A percentile compares a stretch with the other conserved stretches of the same genome.
Evolutionary conservation across 2,329 filamentous ascomycete genomes (phyloP).

Genomic region (Penicillium sp.): DNA sequence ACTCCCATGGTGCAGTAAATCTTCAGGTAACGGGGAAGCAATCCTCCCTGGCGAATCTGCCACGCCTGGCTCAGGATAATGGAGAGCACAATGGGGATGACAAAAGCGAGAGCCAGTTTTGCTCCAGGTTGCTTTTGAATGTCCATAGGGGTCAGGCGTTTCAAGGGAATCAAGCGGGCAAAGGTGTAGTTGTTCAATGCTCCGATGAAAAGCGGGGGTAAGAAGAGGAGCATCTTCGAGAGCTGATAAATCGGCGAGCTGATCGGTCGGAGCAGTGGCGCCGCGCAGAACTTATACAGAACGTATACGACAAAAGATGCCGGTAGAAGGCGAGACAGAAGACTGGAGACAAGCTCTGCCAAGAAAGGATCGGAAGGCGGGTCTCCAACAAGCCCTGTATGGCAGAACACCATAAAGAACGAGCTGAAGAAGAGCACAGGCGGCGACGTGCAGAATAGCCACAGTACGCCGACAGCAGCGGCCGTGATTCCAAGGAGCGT

Average conservation of each 20-base stretch:
- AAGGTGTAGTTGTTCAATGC: slow-evolving; percentile 94
- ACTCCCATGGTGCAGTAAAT: slow-evolving; percentile 71
- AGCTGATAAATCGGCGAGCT: slow-evolving; percentile 65
- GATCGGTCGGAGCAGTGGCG: slow-evolving; percentile 69
- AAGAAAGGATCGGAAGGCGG: slow-evolving; percentile 71
- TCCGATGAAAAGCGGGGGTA: slow-evolving; percentile 88
- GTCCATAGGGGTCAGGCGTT: slow-evolving; percentile 87
- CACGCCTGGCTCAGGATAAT: slow-evolving; percentile 78
- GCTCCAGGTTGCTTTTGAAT: slow-evolving; percentile 87
- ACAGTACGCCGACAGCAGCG: slow-evolving; percentile 74
- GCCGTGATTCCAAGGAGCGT: slow-evolving; percentile 78
- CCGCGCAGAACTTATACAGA: slow-evolving; percentile 80
- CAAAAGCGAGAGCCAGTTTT: slow-evolving; percentile 74
- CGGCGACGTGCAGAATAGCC: slow-evolving; percentile 78
- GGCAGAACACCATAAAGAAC: slow-evolving; percentile 83
- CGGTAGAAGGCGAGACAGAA: slow-evolving; percentile 80
- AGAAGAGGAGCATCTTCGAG: slow-evolving; percentile 87
- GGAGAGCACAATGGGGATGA: slow-evolving; percentile 69
- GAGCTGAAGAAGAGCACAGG: slow-evolving; percentile 80
- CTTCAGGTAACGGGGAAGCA: slow-evolving; percentile 74
- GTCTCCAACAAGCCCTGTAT: slow-evolving; percentile 87
- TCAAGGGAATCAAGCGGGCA: slow-evolving; percentile 81
- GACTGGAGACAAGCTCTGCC: slow-evolving; percentile 71
- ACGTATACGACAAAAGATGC: slow-evolving; percentile 86
- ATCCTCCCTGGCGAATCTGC: slow-evolving; percentile 82